Evolutionary conservation across 192 early-diverging fungal species (phyloP).

Genomic region (Backusella tarrabulga): DNA sequence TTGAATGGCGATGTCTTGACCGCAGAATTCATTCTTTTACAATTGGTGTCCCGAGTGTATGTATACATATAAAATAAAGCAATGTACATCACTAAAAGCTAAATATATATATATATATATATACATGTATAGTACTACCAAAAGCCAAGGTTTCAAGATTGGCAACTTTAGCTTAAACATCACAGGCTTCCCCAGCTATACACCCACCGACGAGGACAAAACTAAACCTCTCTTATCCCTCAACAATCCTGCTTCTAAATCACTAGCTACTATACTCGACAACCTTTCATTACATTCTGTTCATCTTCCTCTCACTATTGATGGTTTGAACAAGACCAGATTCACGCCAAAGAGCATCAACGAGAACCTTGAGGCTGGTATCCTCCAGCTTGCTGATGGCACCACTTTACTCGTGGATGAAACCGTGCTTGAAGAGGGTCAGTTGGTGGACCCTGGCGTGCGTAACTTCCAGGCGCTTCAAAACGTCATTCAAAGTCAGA

Average conservation of each 20-base stretch:
- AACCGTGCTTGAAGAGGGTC: constrained; percentile 68
- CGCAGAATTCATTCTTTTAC: constrained; percentile 68
- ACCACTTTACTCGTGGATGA: constrained; percentile 70
- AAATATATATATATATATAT: neutral
- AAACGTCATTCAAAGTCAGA: constrained; percentile 58
- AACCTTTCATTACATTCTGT: constrained; percentile 56
- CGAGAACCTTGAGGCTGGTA: constrained; percentile 55
- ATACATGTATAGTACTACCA: constrained; percentile 32
- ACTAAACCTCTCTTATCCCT: neutral
- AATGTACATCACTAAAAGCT: neutral
- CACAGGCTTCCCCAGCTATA: constrained; percentile 42
- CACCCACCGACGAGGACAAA: neutral
- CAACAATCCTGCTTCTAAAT: constrained; percentile 32
- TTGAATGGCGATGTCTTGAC: constrained; percentile 64
- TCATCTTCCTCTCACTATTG: constrained; percentile 62
- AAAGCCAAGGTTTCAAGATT: constrained; percentile 49
- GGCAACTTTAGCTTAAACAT: constrained; percentile 73
- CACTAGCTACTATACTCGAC: constrained; percentile 38
- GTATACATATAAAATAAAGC: neutral
- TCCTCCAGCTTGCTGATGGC: constrained; percentile 59
- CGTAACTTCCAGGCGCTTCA: constrained; percentile 69
- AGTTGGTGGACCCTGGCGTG: constrained; percentile 62
- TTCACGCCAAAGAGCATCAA: constrained; percentile 61
- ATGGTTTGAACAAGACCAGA: constrained; percentile 52
- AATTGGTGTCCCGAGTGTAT: constrained; percentile 64